Evolutionary conservation across 805 yeast genomes (phyloP).

Genomic region (Priceomyces melissophilus): DNA sequence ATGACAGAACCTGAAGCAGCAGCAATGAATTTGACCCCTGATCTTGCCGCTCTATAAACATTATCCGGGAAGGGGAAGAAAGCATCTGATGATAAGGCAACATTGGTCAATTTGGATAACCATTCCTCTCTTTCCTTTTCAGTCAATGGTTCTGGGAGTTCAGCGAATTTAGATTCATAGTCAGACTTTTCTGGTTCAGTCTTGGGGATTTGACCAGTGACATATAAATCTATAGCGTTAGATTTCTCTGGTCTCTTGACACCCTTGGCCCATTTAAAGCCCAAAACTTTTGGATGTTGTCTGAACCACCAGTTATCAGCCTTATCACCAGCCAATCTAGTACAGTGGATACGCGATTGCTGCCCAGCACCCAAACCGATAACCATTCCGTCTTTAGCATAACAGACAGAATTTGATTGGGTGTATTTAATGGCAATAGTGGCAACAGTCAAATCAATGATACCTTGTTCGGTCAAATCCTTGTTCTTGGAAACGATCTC

Average conservation of each 20-base stretch:
- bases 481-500: conserved; percentile 89
- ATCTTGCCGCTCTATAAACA: conserved; percentile 94
- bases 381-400: conserved; percentile 99
- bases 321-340: conserved; percentile 98
- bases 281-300: conserved; percentile 94
- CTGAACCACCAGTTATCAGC: conserved; percentile 99
- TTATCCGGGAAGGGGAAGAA: conserved; percentile 99
- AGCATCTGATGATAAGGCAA: conserved; percentile 94
- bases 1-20: conserved; percentile 98
- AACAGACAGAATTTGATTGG: conserved; percentile 97
- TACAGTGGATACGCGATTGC: conserved; percentile 98
- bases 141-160: conserved; percentile 80
- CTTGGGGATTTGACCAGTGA: conserved; percentile 86
- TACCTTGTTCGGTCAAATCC: conserved; percentile 84
- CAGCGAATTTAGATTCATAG: conserved; percentile 84
- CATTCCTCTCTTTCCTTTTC: conserved; percentile 82
- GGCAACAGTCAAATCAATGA: conserved; percentile 92
- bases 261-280: conserved; percentile 96
- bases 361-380: conserved; percentile 99
- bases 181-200: conserved; percentile 91
- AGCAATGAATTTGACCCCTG: conserved; percentile 93
- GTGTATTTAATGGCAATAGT: conserved; percentile 97
- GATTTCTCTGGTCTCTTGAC: conserved; percentile 98
- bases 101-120: conserved; percentile 75
- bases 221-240: conserved; percentile 93